These are phyloP conservation scores for Excoecaria cochinchinensis DNA, from an alignment of 345 rosid genomes.

Conservation along the genomic window DNA sequence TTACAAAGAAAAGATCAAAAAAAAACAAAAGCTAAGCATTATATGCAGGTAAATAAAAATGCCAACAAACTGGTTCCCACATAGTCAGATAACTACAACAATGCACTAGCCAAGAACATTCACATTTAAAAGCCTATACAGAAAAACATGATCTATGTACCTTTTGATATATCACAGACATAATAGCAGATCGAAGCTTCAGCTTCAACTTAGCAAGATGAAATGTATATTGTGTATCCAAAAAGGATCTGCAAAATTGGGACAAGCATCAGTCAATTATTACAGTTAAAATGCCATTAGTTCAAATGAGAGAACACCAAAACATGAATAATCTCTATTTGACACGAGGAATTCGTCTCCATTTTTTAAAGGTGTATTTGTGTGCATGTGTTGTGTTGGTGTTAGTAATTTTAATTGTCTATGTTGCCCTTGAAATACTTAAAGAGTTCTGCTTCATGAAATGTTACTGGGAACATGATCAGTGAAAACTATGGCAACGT, in stretches of 20 bases:
- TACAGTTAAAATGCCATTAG: background rate
- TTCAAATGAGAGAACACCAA: background rate
- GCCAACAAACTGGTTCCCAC: background rate
- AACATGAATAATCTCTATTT: no score
- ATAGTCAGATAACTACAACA: background rate
- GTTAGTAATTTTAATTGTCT: background rate
- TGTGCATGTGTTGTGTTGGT: background rate
- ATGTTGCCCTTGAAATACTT: background rate
- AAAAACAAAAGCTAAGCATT: background rate
- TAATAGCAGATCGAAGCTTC: constrained; percentile 78
- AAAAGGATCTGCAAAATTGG: constrained; percentile 69
- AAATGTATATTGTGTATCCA: constrained; percentile 77
- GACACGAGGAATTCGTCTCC: background rate
- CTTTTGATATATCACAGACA: constrained; percentile 78
- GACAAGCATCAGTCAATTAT: constrained; percentile 4
- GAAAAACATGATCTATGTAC: constrained; percentile 33
- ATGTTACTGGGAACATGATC: background rate
- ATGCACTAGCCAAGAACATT: background rate
- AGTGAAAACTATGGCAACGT: background rate
- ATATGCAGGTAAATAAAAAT: background rate
- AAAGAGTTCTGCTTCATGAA: background rate
- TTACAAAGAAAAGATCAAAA: no score
- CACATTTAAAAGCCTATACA: background rate
- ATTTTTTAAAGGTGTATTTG: background rate
- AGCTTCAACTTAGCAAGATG: constrained; percentile 76